Conservation (phyloP, 257 asterid species). For the Solanum neorickii region DNA sequence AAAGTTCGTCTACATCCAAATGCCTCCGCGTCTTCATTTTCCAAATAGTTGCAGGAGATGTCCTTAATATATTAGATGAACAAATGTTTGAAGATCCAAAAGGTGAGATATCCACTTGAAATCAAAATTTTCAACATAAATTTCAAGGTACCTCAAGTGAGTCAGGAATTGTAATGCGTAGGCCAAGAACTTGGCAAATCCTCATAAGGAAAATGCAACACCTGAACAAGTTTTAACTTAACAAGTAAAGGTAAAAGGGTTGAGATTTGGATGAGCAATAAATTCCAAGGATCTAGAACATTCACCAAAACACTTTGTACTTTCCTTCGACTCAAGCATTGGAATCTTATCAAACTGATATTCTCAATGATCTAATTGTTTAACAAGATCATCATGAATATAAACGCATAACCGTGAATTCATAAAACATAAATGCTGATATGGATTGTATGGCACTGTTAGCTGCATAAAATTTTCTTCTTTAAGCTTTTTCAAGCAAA, state of each 20-base stretch:
- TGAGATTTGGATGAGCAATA: neutral
- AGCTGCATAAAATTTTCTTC: neutral
- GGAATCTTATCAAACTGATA: neutral
- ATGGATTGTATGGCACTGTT: neutral
- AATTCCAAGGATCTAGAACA: neutral
- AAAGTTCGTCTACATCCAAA: accelerated
- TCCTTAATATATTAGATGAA: neutral
- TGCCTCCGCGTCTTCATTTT: neutral
- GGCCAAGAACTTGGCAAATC: neutral
- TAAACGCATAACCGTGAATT: neutral
- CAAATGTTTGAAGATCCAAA: neutral
- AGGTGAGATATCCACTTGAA: neutral
- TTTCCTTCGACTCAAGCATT: neutral
- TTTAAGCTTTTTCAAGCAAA: neutral
- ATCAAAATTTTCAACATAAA: neutral
- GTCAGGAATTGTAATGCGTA: neutral
- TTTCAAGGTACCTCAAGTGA: neutral
- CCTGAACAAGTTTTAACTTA: neutral
- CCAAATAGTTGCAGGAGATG: neutral
- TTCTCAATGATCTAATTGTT: neutral
- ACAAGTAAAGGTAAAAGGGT: neutral
- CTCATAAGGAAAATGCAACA: accelerated
- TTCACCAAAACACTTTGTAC: neutral
- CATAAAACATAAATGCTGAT: neutral
- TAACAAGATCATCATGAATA: neutral